These are phyloP conservation scores for Iris pallida DNA, from an alignment of 116 monocot genomes.

Conservation along the genomic window DNA sequence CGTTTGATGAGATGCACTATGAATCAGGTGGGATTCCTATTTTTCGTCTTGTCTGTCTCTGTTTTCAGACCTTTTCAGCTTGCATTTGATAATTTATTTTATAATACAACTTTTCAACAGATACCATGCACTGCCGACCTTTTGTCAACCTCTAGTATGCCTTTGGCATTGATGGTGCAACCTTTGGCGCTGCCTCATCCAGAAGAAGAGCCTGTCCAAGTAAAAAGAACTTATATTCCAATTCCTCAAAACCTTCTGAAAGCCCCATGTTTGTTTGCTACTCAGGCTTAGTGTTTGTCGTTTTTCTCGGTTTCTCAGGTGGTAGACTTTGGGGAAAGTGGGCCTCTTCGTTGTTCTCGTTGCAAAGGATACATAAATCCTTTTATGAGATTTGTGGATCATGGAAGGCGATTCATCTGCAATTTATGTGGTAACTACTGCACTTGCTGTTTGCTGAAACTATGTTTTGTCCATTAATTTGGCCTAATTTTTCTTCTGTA, in stretches of 20 bases:
- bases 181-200: conserved; percentile 87
- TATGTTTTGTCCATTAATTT: neutral
- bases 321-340: conserved; percentile 96
- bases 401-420: conserved; percentile 87
- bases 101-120: conserved; percentile 28
- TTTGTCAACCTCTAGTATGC: conserved; percentile 85
- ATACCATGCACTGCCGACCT: conserved; percentile 88
- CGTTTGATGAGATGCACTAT: conserved; percentile 92
- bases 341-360: conserved; percentile 87
- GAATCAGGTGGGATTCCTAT: conserved; percentile 51
- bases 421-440: conserved; percentile 81
- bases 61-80: neutral
- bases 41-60: neutral
- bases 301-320: conserved; percentile 37
- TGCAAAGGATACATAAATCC: conserved; percentile 99
- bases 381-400: conserved; percentile 93
- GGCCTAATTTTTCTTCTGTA: neutral
- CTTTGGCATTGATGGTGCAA: conserved; percentile 82
- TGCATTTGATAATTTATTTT: conserved; percentile 2
- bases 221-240: conserved; percentile 37
- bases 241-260: neutral
- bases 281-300: neutral
- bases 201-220: conserved; percentile 91
- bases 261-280: neutral
- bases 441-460: neutral